Base-by-base conservation (phyloP, 352 stramenopile species). In the Aphanomyces stellatus region DNA sequence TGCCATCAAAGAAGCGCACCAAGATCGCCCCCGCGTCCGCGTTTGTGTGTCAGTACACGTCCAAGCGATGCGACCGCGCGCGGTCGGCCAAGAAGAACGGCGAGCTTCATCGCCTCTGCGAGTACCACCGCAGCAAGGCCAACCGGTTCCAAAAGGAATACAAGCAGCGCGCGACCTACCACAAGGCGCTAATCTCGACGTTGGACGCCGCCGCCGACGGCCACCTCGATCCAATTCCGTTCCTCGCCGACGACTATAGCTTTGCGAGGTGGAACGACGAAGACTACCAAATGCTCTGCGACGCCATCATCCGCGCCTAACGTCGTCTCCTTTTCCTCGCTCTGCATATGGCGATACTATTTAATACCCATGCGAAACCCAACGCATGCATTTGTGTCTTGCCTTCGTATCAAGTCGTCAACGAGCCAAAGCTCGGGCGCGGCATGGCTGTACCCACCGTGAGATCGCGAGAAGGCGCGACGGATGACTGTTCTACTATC, bases 1-100 rank as follows among this genome's bases (percentile, higher is more conserved):
- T 24, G 30, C 30, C 49, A 8, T 27, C n/a, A 22, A 57, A 57
- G 49, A 15, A 35, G 13, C 49, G 49, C 13, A 57, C 49, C 22
- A 57, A 57, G 49, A 24, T 57, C 49, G 49, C n/a, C 6, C 49
- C 49, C 17, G 17, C 30, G 19, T 57, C 49, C 13, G 49, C 7
- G 22, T 57, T 57, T 57, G 49, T 57, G 25, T 90, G 81, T 64
- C 76, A 85, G 51, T 90, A 90, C 69, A 78, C 81, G 43, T 84
- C 77, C 73, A 90, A 90, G 63, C 75, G 76, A 31, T 90, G 81
- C 71, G 72, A 79, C 55, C 75, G 78, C 43, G 56, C 76, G 35
- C 79, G 81, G 43, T 82, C 78, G 1, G 59, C 78, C 68, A 90
- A 90, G 72, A 85, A 81, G 65, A 90, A 79, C 46, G 81, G 81